Evolutionary conservation across 1,139 yeast genomes (phyloP).

Genomic region (Ashbya aceris): DNA sequence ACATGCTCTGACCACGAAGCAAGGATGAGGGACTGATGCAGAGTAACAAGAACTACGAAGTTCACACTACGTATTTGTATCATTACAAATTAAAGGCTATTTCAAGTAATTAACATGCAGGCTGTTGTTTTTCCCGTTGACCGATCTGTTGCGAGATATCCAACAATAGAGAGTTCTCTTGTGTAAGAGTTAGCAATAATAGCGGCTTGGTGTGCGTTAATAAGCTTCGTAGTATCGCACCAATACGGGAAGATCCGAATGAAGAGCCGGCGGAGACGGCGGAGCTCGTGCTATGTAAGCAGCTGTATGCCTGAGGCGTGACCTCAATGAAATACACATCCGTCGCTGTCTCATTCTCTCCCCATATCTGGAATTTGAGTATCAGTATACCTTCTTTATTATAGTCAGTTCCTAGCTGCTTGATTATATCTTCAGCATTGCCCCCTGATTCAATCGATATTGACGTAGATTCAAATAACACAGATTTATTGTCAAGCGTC

Average conservation of each 20-base stretch:
- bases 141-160: conserved; percentile 5
- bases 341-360: conserved; percentile 8
- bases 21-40: too few species aligned
- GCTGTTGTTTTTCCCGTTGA: conserved; percentile 1
- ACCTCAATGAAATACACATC: conserved; percentile 23
- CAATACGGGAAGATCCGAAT: conserved; percentile 14
- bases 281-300: conserved; percentile 1
- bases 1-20: not conserved
- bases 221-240: conserved; percentile 21
- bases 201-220: conserved; percentile 23
- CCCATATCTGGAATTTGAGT: conserved; percentile 17
- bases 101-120: not conserved
- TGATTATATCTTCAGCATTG: conserved; percentile 8
- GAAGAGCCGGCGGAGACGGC: not conserved
- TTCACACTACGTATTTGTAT: conserved; percentile 1
- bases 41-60: too few species aligned
- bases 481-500: conserved; percentile 17
- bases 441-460: conserved; percentile 7
- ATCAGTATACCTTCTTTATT: conserved; percentile 16
- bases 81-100: conserved; percentile 3
- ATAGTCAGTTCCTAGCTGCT: conserved; percentile 3
- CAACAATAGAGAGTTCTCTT: conserved; percentile 1
- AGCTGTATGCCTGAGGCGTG: not conserved
- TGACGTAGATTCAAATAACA: conserved; percentile 16
- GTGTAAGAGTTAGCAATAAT: conserved; percentile 8